A percentile compares a stretch with the other conserved stretches of the same genome.
Conservation (phyloP, 2,329 filamentous ascomycete species). For the Emericellopsis atlantica region DNA sequence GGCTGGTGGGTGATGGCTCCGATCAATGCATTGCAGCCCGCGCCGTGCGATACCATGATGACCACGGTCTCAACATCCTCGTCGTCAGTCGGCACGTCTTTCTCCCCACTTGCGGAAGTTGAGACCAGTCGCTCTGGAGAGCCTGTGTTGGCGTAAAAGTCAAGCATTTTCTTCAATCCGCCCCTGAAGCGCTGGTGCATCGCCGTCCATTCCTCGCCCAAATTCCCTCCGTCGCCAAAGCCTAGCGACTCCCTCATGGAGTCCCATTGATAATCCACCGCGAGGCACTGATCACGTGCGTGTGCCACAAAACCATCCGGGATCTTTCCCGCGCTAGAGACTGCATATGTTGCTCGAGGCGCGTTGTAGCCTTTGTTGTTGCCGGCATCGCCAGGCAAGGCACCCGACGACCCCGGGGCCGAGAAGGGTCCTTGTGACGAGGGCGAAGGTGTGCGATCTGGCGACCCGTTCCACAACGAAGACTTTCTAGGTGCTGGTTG, state of each 20-base stretch:
- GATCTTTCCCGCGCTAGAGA: conserved; percentile 69
- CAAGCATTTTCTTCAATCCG: conserved; percentile 65
- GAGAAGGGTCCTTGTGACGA: not conserved
- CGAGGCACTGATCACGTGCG: conserved; percentile 72
- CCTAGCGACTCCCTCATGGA: conserved; percentile 66
- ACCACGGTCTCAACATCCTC: conserved; percentile 65
- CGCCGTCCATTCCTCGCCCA: conserved; percentile 86
- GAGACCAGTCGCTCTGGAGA: conserved; percentile 38
- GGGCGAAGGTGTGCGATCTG: conserved; percentile 10
- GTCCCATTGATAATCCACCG: conserved; percentile 94
- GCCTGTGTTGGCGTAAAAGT: conserved; percentile 62
- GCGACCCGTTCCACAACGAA: conserved; percentile 20
- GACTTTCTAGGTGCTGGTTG: conserved; percentile 6
- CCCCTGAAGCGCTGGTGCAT: conserved; percentile 87
- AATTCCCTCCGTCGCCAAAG: conserved; percentile 81
- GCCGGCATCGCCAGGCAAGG: conserved; percentile 2
- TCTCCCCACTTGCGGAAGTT: conserved; percentile 14
- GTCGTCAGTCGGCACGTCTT: conserved; percentile 35
- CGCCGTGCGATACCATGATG: conserved; percentile 84
- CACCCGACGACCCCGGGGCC: not conserved
- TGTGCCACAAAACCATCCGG: conserved; percentile 83
- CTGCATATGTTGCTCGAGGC: conserved; percentile 70
- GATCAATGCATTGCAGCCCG: conserved; percentile 90
- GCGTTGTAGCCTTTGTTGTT: conserved; percentile 49
- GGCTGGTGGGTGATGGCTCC: conserved; percentile 86